Evolutionary conservation across 2,329 filamentous ascomycete genomes (phyloP).

Genomic region (Paradendryphiella salina): DNA sequence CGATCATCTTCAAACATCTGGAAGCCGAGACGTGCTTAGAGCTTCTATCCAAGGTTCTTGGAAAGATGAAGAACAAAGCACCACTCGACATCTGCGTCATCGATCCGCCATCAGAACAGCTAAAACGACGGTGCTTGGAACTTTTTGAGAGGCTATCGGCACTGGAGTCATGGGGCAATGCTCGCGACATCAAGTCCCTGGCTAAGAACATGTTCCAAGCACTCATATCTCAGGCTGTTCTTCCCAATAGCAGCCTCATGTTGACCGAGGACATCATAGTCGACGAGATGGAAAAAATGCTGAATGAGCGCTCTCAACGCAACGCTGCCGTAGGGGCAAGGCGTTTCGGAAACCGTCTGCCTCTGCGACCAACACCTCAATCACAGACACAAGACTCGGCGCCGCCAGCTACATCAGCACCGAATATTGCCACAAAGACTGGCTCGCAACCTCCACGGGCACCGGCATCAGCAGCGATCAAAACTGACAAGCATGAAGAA

Average conservation of each 20-base stretch:
- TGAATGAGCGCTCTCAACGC: conserved; percentile 38
- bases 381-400: conserved; percentile 7
- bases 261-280: conserved; percentile 35
- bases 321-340: conserved; percentile 25
- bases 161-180: conserved; percentile 63
- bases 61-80: conserved; percentile 33
- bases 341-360: conserved; percentile 12
- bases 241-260: conserved; percentile 19
- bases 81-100: conserved; percentile 38
- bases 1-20: conserved; percentile 58
- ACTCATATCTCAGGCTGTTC: conserved; percentile 29
- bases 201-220: conserved; percentile 54
- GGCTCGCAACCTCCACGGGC: background rate
- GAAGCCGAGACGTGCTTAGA: conserved; percentile 35
- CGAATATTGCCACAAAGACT: conserved; percentile 3
- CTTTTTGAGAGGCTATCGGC: conserved; percentile 50
- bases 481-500: conserved; percentile 11
- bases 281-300: conserved; percentile 35
- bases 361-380: background rate
- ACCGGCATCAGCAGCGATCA: background rate
- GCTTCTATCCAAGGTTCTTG: conserved; percentile 40
- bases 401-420: conserved; percentile 1
- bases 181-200: conserved; percentile 63
- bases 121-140: conserved; percentile 22
- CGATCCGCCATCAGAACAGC: conserved; percentile 19